Base-by-base conservation (phyloP, 176 grass and related monocot species). In the Paspalum vaginatum region DNA sequence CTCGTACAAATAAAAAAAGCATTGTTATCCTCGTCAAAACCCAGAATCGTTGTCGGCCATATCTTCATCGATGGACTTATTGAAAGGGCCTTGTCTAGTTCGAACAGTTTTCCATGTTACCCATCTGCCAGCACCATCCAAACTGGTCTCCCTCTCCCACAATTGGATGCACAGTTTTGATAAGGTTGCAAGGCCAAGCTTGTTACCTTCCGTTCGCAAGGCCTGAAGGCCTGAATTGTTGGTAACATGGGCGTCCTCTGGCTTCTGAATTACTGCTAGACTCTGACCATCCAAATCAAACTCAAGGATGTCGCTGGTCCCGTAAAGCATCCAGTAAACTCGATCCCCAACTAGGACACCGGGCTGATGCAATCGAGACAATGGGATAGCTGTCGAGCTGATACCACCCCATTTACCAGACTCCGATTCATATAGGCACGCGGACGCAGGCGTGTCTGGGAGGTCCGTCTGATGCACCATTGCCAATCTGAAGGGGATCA, bases 11-110 rank as follows among this genome's bases (percentile, higher is more conserved):
- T 61, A 32, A 45, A 61, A 43, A 61, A 45, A 45, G 68, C 41
- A 76, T 60, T 47, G 74, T 9, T 76, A 76, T 76, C 56, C 57
- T 76, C 74, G 61, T 76, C 56, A 61, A 61, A 76, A 16, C 74
- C 74, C 42, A 61, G 15, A 61, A 76, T 61, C 0, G 40, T 18
- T 26, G 56, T 16, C 0, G 25, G 1, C 21, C 11, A 10, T 39
- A 52, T 79, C 18, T 14, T 38, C 0, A 9, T 15, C 24, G 27
- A 41, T 4, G 61, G 61, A n/a, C 12, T 66, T 65, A 25, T 7
- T 13, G 32, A 4, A 79, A 18, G 32, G 46, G 66, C 18, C 11
- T 42, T 50, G 13, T 53, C 32, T 32, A 39, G 76, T 41, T 65
- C 11, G n/a, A 66, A 79, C 9, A 25, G 62, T 67, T 43, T 66